Conservation (phyloP, 1,284 basidiomycete genomes). For the Inonotus hispidus region DNA sequence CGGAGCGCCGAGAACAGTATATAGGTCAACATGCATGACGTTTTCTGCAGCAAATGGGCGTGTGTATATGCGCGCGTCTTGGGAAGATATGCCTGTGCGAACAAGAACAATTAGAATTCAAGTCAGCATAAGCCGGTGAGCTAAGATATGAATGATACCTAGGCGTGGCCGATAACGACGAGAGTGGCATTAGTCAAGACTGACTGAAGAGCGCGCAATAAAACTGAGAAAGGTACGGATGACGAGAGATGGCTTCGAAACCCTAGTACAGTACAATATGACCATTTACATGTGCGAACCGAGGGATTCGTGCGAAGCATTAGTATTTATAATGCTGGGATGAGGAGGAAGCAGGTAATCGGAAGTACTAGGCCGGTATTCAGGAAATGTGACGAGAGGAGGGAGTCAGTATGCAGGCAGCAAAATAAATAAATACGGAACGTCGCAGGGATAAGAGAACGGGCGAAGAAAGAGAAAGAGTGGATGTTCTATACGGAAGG, state of each 20-base stretch:
- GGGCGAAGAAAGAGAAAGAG: neutral
- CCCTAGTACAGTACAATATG: slow-evolving; percentile 10
- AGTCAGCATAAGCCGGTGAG: too few species aligned
- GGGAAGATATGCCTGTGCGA: neutral
- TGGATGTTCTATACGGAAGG: neutral
- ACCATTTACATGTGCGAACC: slow-evolving; percentile 1
- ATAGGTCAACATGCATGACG: neutral
- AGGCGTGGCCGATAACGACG: neutral
- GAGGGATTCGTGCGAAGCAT: neutral
- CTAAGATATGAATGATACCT: too few species aligned
- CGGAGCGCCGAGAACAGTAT: neutral
- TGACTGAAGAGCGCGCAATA: neutral
- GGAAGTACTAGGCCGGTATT: neutral
- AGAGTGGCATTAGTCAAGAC: neutral
- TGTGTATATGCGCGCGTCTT: too few species aligned
- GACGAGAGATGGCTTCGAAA: neutral
- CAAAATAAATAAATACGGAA: neutral
- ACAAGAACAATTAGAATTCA: neutral
- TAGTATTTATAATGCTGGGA: neutral
- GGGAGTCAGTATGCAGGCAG: neutral
- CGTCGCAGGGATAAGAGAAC: neutral
- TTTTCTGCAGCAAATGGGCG: too few species aligned
- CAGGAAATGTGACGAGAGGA: neutral
- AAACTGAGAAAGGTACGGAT: neutral
- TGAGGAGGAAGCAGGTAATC: neutral